Base-by-base conservation (phyloP, 148 eudicot species). In the Hydrangea macrophylla region DNA sequence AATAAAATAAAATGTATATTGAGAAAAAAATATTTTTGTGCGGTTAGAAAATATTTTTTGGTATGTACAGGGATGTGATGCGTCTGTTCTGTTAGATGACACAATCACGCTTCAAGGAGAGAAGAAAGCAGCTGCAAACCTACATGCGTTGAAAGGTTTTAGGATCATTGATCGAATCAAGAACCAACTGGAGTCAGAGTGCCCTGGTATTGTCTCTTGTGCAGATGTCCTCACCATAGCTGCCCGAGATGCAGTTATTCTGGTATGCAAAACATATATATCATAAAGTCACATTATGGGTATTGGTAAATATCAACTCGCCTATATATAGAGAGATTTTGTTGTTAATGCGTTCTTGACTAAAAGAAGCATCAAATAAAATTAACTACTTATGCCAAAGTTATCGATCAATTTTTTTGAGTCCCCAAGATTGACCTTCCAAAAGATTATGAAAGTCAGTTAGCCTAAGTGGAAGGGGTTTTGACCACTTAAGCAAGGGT, bases 61-160 rank as follows among this genome's bases (percentile, higher is more conserved):
- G n/a, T n/a, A 70, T 53, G n/a, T 23, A 61, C 83, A 94, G 98
- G 98, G 98, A 2, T 94, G 98, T 58, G 98, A 94, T 75, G 98
- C 80, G 6, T 94, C 98, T 22, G 90, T 94, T 44, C 67, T 94
- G 65, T 67, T 94, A 44, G 97, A 94, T 25, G 98, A 94, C 65
- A 90, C 95, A n/a, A 44, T 70, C 30, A 85, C 86, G 6, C 74
- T 94, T 2, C 73, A 83, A 81, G 90, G 97, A 44, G 98, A 94
- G 70, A 94, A 94, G 82, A 80, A 75, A 42, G 90, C 92, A 23
- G 33, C 86, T 13, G 78, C 72, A 33, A 94, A 94, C 55, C 42
- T 36, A 22, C 54, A 88, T 40, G 86, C 98, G 0, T 68, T 94
- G 35, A 85, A 76, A 70, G 98, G 98, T 36, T 94, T 83, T 65